Base-by-base conservation (phyloP, 2,329 filamentous ascomycete species). In the Lasiodiplodia citricola region DNA sequence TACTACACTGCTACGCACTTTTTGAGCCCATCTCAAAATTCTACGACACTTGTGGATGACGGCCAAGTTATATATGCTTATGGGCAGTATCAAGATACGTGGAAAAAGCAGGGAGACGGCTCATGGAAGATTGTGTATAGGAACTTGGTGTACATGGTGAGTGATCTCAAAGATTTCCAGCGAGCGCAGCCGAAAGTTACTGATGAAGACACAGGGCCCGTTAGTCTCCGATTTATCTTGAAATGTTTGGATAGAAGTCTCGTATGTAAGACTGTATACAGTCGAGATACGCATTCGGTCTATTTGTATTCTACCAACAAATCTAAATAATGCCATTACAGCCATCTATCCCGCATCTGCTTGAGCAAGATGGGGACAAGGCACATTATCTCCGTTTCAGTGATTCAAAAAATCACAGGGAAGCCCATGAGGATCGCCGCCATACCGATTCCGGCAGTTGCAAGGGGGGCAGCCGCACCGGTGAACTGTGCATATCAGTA, bases 1-100 rank as follows among this genome's bases (percentile, higher is more conserved):
- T 67, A 67, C 44, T 67, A 67, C 18, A 67, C 54, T 18, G 65
- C 65, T 14, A 31, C 65, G 54, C 65, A 67, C 60, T 67, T 60
- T 44, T n/a, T 52, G 50, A 56, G 18, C 14, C 10, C 31, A 2
- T n/a, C 38, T 14, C 18, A 6, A 5, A 14, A 21, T 23, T 11
- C n/a, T 0, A 18, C 56, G 13, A 25, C 56, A 28, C 25, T 60
- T 14, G 41, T 38, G 56, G 35, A 66, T 44, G 51, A 47, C 2
- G 25, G 64, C 10, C 47, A 66, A 35, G 28, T 57, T 10, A 3
- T 66, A 11, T 44, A 44, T 23, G 64, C 64, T 44, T 56, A 56
- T 25, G 64, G 64, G 16, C 51, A 56, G 25, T 66, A 66, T n/a
- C 50, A 54, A n/a, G 64, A 66, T 47, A 44, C 35, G 21, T 66